Conservation (phyloP, 495 filamentous ascomycete species). For the Xylaria telfairii region DNA sequence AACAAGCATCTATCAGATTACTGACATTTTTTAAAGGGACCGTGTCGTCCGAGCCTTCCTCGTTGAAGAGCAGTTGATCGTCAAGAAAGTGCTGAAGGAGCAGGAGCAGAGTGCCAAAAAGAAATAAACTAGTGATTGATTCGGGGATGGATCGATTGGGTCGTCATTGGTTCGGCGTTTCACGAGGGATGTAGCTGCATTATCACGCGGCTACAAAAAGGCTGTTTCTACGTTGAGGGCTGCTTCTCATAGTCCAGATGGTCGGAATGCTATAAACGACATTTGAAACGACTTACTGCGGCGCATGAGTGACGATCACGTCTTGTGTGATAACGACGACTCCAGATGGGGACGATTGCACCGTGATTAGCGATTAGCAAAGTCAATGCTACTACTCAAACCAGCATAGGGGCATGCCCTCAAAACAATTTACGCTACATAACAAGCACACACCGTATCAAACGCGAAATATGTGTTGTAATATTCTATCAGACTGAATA, state of each 20-base stretch:
- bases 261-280: constrained; percentile 44
- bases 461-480: neutral
- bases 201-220: constrained; percentile 45
- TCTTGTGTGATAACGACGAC: constrained; percentile 10
- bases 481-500: constrained; percentile 6
- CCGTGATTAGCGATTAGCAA: constrained; percentile 11
- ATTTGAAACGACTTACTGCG: constrained; percentile 31
- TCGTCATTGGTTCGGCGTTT: constrained; percentile 60
- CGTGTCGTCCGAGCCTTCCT: constrained; percentile 95
- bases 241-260: constrained; percentile 50
- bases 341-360: constrained; percentile 8
- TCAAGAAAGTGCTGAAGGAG: constrained; percentile 99
- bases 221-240: constrained; percentile 55
- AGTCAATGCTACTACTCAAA: constrained; percentile 16
- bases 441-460: neutral
- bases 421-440: neutral
- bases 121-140: constrained; percentile 59
- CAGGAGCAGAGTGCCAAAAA: constrained; percentile 72
- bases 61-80: constrained; percentile 99
- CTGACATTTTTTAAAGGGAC: constrained; percentile 65
- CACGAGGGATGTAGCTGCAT: constrained; percentile 56
- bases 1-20: neutral
- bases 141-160: constrained; percentile 42
- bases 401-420: neutral
- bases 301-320: constrained; percentile 19